Conservation (phyloP, 2,329 filamentous ascomycete genomes). For the Fusarium metavorans region DNA sequence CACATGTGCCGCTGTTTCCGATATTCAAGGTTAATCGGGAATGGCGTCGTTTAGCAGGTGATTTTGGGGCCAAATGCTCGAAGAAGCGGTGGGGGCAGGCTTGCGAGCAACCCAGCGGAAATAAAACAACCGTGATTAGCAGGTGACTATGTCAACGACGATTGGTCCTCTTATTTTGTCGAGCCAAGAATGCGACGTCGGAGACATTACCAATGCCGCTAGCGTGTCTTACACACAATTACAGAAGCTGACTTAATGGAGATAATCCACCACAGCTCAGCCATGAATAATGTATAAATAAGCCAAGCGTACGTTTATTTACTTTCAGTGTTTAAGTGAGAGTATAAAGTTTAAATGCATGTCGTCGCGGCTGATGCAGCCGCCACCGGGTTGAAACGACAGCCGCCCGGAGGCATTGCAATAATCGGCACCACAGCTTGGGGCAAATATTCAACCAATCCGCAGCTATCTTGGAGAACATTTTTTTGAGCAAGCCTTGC, state of each 20-base stretch:
- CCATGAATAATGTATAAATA: background rate
- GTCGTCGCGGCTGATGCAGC: too few species aligned
- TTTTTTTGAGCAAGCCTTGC: too few species aligned
- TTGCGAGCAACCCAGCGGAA: too few species aligned
- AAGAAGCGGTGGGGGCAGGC: too few species aligned
- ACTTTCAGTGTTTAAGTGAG: too few species aligned
- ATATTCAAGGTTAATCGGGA: background rate
- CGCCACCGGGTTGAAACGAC: too few species aligned
- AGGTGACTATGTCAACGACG: background rate
- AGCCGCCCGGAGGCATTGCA: too few species aligned
- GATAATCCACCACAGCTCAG: background rate
- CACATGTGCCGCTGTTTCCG: background rate
- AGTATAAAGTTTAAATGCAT: too few species aligned
- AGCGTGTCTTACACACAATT: constrained; percentile 27
- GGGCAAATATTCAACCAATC: background rate
- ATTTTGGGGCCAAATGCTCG: background rate
- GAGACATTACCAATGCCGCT: constrained; percentile 11
- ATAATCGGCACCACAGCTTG: background rate
- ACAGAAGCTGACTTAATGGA: constrained; percentile 22
- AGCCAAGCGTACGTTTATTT: too few species aligned
- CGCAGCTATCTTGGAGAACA: background rate
- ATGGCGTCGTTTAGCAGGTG: background rate
- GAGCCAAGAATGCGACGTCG: background rate
- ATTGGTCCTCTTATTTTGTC: background rate
- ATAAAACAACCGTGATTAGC: too few species aligned